Evolutionary conservation across 352 stramenopile species (phyloP).

Genomic region (Pythium aquatile): DNA sequence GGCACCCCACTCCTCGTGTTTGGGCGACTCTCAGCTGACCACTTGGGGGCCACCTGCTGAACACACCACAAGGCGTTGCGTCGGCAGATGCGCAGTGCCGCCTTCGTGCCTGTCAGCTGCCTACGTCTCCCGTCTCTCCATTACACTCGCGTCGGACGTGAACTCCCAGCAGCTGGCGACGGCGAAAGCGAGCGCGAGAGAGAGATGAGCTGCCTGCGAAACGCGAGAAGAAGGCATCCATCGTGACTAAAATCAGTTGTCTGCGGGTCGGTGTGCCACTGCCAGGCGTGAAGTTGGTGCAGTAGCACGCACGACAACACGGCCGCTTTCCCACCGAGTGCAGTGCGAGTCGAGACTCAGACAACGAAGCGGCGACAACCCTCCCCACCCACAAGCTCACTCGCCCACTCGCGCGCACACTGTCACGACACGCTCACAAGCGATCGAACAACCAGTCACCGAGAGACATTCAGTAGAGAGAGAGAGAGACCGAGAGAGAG

Average conservation of each 20-base stretch:
- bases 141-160: slow-evolving; percentile 1
- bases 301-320: slow-evolving; percentile 5
- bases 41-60: slow-evolving; percentile 1
- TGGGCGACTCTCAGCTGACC: slow-evolving; percentile 1
- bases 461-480: not conserved
- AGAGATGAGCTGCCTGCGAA: slow-evolving; percentile 8
- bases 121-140: not conserved
- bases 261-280: not conserved
- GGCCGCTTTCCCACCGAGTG: slow-evolving; percentile 24
- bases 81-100: slow-evolving; percentile 1
- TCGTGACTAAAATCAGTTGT: slow-evolving; percentile 6
- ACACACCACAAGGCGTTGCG: not conserved
- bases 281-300: not conserved
- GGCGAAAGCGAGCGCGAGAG: slow-evolving; percentile 2
- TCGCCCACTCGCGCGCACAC: not conserved
- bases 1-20: not conserved
- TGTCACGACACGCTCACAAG: slow-evolving; percentile 1
- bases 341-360: slow-evolving; percentile 13
- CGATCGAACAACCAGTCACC: slow-evolving; percentile 3
- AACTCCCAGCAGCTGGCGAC: slow-evolving; percentile 7
- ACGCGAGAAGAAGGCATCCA: not conserved
- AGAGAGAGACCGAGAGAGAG: not conserved
- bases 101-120: not conserved
- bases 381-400: slow-evolving; percentile 4
- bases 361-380: slow-evolving; percentile 15